Percentiles rank a stretch among this genome's conserved stretches.
These are phyloP conservation scores for Bonia amplexicaulis DNA, from an alignment of 176 grass and related monocot species.

Conservation along the genomic window DNA sequence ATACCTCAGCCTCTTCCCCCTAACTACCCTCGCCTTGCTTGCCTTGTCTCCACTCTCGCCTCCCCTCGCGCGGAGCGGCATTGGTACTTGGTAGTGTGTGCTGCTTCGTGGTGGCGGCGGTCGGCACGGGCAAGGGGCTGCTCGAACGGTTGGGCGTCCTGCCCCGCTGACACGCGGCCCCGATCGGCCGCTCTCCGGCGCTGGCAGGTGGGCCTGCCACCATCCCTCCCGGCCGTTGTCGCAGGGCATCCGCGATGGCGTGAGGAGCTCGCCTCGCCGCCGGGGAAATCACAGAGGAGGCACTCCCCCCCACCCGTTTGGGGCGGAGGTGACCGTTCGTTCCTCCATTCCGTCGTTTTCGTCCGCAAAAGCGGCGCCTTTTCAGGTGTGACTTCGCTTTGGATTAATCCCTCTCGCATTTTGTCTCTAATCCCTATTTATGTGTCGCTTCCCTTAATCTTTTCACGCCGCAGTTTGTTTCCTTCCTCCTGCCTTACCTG, in stretches of 20 bases:
- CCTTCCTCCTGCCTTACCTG: not conserved
- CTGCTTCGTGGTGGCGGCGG: not conserved
- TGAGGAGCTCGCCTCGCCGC: too few relatives aligned
- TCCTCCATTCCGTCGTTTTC: conserved; percentile 21
- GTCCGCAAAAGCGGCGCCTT: conserved; percentile 46
- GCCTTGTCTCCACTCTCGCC: not conserved
- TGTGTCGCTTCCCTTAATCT: not conserved
- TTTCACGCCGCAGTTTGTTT: not conserved
- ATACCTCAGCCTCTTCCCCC: not conserved
- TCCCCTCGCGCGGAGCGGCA: not conserved
- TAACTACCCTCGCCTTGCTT: not conserved
- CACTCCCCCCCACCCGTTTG: too few relatives aligned
- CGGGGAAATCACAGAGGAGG: too few relatives aligned
- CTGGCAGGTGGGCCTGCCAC: not conserved
- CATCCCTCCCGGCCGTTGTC: too few relatives aligned
- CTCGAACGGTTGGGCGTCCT: not conserved
- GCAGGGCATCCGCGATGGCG: too few relatives aligned
- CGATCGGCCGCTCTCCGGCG: not conserved
- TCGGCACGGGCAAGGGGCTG: not conserved
- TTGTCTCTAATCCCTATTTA: not conserved
- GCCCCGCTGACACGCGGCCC: not conserved
- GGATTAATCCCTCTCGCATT: not conserved
- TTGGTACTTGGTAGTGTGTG: not conserved
- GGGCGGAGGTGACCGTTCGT: not conserved
- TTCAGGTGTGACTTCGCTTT: not conserved